Conservation (phyloP, 2,329 filamentous ascomycete species). For the Aspergillus sp. region DNA sequence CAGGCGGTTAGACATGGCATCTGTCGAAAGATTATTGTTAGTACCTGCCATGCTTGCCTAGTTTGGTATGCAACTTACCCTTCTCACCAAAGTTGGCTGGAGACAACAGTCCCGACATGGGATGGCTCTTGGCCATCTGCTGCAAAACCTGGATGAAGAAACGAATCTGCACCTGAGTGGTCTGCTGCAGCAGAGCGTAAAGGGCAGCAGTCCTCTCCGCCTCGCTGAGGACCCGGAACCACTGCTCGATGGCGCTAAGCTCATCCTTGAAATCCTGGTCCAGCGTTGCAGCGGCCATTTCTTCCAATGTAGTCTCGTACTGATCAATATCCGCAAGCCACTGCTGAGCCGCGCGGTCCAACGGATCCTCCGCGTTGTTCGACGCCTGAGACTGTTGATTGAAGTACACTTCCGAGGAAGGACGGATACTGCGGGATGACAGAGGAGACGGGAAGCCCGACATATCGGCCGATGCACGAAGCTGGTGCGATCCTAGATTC, state of each 20-base stretch:
- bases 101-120: conserved; percentile 92
- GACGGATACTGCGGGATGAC: conserved; percentile 78
- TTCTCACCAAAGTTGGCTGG: conserved; percentile 93
- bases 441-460: conserved; percentile 73
- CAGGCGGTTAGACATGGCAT: conserved; percentile 94
- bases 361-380: conserved; percentile 73
- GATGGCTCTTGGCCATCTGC: conserved; percentile 98
- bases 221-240: conserved; percentile 97
- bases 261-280: conserved; percentile 99
- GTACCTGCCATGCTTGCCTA: conserved; percentile 8
- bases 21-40: conserved; percentile 50
- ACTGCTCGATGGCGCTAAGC: conserved; percentile 97
- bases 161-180: conserved; percentile 96
- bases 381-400: conserved; percentile 72
- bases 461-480: conserved; percentile 96
- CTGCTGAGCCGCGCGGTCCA: conserved; percentile 93
- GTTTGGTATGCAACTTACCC: conserved; percentile 56
- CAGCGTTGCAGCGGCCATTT: conserved; percentile 97
- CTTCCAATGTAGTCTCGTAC: conserved; percentile 96
- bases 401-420: conserved; percentile 90
- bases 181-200: conserved; percentile 95
- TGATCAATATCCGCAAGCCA: conserved; percentile 99
- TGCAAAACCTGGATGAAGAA: conserved; percentile 99
- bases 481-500: conserved; percentile 75
- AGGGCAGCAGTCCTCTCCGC: conserved; percentile 93